Conservation (phyloP, 2,329 filamentous ascomycete genomes). For the Escovopsis sp. region DNA sequence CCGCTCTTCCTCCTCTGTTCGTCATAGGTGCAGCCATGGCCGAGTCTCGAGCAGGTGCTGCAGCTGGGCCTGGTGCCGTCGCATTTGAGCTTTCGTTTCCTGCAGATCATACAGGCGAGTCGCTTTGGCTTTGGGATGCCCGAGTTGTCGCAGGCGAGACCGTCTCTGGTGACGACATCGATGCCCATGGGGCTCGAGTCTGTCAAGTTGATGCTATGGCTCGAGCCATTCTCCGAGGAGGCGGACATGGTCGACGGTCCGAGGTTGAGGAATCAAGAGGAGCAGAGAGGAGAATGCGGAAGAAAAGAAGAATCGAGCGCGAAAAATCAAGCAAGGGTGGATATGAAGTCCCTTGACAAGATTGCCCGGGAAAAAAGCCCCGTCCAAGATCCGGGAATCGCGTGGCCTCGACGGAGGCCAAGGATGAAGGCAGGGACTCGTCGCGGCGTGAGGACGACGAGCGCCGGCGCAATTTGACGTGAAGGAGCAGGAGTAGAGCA, state of each 20-base stretch:
- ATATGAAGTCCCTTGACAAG: too few relatives aligned
- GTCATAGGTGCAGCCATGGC: conserved; percentile 79
- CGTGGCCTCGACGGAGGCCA: too few relatives aligned
- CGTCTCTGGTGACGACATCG: conserved; percentile 22
- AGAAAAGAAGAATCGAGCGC: neutral
- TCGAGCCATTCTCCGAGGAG: conserved; percentile 22
- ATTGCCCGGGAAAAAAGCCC: too few relatives aligned
- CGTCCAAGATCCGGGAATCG: too few relatives aligned
- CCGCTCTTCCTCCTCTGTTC: conserved; percentile 89
- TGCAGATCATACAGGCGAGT: conserved; percentile 86
- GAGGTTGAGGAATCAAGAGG: too few relatives aligned
- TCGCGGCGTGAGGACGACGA: too few relatives aligned
- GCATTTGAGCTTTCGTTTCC: conserved; percentile 82
- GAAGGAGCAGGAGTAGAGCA: too few relatives aligned
- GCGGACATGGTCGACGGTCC: conserved; percentile 15
- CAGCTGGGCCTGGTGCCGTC: conserved; percentile 75
- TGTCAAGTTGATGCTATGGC: conserved; percentile 17
- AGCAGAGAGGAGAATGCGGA: too few relatives aligned
- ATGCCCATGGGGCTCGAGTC: conserved; percentile 18
- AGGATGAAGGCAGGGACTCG: too few relatives aligned
- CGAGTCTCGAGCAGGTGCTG: conserved; percentile 73
- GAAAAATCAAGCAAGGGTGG: too few relatives aligned
- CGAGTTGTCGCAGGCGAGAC: conserved; percentile 31
- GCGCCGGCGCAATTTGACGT: too few relatives aligned
- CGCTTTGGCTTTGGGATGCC: conserved; percentile 69